Conservation (phyloP, 1,139 yeast species). For the Lodderomyces margitis region DNA sequence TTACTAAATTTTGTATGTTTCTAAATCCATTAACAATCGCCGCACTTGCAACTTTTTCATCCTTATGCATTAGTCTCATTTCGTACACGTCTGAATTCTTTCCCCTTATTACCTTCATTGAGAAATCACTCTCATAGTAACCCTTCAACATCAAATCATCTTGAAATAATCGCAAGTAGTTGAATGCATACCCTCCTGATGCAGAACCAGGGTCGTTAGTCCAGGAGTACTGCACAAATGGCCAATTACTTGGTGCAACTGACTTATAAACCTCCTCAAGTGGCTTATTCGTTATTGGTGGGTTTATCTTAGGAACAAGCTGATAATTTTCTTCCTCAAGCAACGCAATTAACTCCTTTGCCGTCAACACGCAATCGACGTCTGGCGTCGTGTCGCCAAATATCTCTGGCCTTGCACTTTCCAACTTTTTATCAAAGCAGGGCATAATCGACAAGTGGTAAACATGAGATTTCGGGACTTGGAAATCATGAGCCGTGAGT, state of each 20-base stretch:
- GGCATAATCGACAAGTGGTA: conserved; percentile 93
- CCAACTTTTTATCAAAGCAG: conserved; percentile 93
- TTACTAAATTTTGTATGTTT: conserved; percentile 88
- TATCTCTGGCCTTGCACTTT: conserved; percentile 82
- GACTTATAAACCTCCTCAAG: conserved; percentile 26
- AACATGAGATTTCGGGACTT: conserved; percentile 36
- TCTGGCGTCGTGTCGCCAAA: conserved; percentile 39
- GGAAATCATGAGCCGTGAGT: conserved; percentile 44
- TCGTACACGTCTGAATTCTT: conserved; percentile 78
- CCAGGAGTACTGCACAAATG: conserved; percentile 59
- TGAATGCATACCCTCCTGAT: conserved; percentile 85
- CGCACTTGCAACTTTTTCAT: conserved; percentile 52
- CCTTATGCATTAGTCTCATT: conserved; percentile 45
- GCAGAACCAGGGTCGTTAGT: conserved; percentile 72
- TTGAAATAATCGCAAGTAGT: conserved; percentile 48
- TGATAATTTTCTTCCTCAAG: conserved; percentile 46
- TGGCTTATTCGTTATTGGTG: not conserved
- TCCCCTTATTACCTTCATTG: conserved; percentile 46
- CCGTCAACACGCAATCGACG: conserved; percentile 93
- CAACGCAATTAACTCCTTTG: conserved; percentile 78
- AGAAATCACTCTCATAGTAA: conserved; percentile 21
- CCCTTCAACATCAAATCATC: conserved; percentile 23
- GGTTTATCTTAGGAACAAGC: conserved; percentile 18
- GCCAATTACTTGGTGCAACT: conserved; percentile 60
- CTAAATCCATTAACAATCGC: conserved; percentile 89